Conservation (phyloP, 2,329 filamentous ascomycete genomes). For the Monosporascus sp. region DNA sequence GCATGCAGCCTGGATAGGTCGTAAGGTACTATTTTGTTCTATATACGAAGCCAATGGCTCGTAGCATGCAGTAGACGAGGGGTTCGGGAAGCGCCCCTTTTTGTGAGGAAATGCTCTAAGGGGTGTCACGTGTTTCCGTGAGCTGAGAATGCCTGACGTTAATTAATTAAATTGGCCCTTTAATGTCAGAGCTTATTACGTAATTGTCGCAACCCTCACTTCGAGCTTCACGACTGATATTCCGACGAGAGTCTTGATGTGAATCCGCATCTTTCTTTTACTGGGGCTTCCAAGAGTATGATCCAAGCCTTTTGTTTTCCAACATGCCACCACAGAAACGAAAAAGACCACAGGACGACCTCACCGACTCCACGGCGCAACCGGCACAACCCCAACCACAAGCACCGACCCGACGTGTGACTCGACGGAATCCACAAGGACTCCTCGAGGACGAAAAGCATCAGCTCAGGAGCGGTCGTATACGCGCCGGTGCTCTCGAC, state of each 20-base stretch:
- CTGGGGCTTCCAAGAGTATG: too few relatives aligned
- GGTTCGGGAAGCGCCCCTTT: neutral
- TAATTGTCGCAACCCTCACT: conserved; percentile 5
- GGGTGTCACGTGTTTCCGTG: conserved; percentile 14
- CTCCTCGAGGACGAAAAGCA: conserved; percentile 9
- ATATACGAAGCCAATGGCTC: too few relatives aligned
- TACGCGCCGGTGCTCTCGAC: conserved; percentile 12
- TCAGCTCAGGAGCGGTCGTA: conserved; percentile 21
- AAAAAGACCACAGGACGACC: conserved; percentile 21
- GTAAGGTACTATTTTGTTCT: too few relatives aligned
- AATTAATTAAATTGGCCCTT: neutral
- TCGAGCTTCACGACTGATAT: neutral
- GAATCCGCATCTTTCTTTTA: too few relatives aligned
- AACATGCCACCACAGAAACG: conserved; percentile 26
- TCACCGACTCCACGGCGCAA: conserved; percentile 3
- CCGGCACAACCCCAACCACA: neutral
- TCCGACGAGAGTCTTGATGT: too few relatives aligned
- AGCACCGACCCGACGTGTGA: conserved; percentile 19
- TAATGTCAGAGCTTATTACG: conserved; percentile 6
- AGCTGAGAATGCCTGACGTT: neutral
- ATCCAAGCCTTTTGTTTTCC: neutral
- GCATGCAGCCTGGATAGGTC: too few relatives aligned
- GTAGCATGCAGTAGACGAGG: neutral
- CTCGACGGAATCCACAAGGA: conserved; percentile 19
- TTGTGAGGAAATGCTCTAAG: neutral